phyloP scores from a whole-genome alignment of 805 yeast genomes.

The Zygotorulaspora florentina region DNA sequence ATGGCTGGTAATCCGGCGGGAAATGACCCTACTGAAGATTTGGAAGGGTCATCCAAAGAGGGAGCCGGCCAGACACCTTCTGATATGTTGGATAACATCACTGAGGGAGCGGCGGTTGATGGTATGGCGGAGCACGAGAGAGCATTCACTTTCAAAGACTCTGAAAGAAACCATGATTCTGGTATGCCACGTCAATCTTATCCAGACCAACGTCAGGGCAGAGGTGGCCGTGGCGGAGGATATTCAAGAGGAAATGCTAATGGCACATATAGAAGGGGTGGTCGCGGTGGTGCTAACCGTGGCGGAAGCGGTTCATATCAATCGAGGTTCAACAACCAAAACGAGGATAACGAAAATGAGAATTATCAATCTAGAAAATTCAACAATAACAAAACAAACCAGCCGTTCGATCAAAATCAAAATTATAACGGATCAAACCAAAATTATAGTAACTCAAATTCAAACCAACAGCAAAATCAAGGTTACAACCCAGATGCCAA shows the following conservation, averaged over 20 bases:
- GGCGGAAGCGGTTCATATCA: slow-evolving; percentile 5
- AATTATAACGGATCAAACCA: slow-evolving; percentile 1
- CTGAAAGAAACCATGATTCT: slow-evolving; percentile 4
- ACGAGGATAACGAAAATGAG: slow-evolving; percentile 6
- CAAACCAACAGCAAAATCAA: slow-evolving; percentile 2
- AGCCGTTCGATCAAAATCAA: slow-evolving; percentile 1
- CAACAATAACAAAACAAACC: slow-evolving; percentile 2
- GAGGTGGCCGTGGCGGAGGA: slow-evolving; percentile 13
- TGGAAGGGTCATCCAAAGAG: neutral
- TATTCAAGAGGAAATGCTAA: slow-evolving; percentile 10
- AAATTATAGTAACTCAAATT: neutral
- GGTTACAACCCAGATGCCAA: slow-evolving; percentile 15
- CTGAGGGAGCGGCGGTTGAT: neutral
- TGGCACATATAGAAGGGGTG: slow-evolving; percentile 14
- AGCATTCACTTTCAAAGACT: neutral
- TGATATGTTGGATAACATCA: no score
- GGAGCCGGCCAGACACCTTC: no score
- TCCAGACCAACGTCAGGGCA: slow-evolving; percentile 7
- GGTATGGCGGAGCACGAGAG: slow-evolving; percentile 6
- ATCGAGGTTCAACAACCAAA: slow-evolving; percentile 7
- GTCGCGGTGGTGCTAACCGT: slow-evolving; percentile 17
- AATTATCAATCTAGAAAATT: slow-evolving; percentile 5
- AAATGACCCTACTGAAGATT: neutral
- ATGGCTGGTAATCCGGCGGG: neutral
- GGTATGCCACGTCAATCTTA: slow-evolving; percentile 3